phyloP scores from a whole-genome alignment of 768 basidiomycete genomes.

The Rhodotorula sphaerocarpa region DNA sequence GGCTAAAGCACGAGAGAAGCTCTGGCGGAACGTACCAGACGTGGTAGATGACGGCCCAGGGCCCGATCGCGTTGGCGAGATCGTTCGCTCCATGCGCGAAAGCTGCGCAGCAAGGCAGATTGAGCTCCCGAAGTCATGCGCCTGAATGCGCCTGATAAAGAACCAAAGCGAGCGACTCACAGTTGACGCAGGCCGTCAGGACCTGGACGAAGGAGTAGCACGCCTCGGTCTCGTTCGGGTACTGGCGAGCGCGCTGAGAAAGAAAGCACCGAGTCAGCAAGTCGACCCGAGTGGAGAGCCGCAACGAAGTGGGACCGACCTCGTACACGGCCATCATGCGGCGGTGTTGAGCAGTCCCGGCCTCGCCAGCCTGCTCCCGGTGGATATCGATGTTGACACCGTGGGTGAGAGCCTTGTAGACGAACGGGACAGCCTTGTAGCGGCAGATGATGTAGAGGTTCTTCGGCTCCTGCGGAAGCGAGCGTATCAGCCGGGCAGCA shows the following conservation, averaged over 20 bases:
- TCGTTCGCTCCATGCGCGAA: constrained; percentile 49
- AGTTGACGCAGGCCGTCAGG: constrained; percentile 45
- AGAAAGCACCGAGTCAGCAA: no score
- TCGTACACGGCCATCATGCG: constrained; percentile 43
- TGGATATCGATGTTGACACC: constrained; percentile 37
- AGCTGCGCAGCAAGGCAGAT: no score
- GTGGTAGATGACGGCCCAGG: no score
- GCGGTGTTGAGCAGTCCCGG: constrained; percentile 38
- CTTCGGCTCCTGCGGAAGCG: no score
- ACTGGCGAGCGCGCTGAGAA: constrained; percentile 42
- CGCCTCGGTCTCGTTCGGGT: constrained; percentile 48
- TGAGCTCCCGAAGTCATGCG: no score
- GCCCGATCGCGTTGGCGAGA: constrained; percentile 39
- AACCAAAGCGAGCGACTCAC: no score
- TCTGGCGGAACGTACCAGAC: no score
- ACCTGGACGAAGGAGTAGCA: constrained; percentile 47
- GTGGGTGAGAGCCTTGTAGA: constrained; percentile 23
- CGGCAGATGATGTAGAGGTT: constrained; percentile 44
- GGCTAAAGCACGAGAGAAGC: no score
- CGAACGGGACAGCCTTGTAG: constrained; percentile 38
- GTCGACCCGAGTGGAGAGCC: no score
- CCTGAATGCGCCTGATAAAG: no score
- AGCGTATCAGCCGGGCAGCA: no score
- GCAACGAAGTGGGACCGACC: no score
- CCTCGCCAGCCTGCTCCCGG: constrained; percentile 22